These are phyloP conservation scores for Posidonia oceanica DNA, from an alignment of 116 monocot species.

Conservation along the genomic window DNA sequence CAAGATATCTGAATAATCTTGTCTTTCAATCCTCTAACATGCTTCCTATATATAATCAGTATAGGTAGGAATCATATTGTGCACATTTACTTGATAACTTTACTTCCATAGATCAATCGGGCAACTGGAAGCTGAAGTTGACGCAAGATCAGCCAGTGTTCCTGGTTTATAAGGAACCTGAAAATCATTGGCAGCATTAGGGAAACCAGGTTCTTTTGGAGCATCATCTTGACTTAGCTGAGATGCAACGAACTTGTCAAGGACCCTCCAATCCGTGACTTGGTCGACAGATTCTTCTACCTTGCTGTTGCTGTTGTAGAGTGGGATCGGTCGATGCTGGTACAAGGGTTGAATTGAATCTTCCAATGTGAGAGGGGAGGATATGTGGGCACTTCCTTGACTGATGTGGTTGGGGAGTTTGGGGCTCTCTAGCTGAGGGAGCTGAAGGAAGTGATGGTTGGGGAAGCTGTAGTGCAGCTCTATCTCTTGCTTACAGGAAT, in stretches of 20 bases:
- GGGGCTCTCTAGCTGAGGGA: constrained; percentile 63
- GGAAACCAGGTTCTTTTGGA: not conserved
- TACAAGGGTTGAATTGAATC: not conserved
- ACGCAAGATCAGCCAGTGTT: constrained; percentile 4
- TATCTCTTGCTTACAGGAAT: constrained; percentile 49
- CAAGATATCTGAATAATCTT: too few species aligned
- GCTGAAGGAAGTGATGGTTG: constrained; percentile 34
- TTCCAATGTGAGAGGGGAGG: constrained; percentile 15
- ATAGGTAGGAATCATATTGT: too few species aligned
- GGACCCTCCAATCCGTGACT: constrained; percentile 67
- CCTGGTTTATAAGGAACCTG: not conserved
- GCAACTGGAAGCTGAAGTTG: constrained; percentile 5
- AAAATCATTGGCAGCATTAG: not conserved
- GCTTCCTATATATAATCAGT: too few species aligned
- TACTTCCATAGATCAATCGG: constrained; percentile 9
- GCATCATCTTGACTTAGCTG: constrained; percentile 14
- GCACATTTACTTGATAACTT: not conserved
- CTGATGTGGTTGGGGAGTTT: constrained; percentile 22
- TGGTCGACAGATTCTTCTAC: constrained; percentile 15
- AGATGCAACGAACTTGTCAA: constrained; percentile 78
- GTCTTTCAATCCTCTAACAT: too few species aligned
- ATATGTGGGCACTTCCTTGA: not conserved
- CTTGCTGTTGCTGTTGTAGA: not conserved
- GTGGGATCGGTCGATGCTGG: constrained; percentile 1
- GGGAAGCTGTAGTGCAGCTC: constrained; percentile 22